These are phyloP conservation scores for Pneumocystis oryctolagi DNA, from an alignment of 1,139 yeast species.

Conservation along the genomic window DNA sequence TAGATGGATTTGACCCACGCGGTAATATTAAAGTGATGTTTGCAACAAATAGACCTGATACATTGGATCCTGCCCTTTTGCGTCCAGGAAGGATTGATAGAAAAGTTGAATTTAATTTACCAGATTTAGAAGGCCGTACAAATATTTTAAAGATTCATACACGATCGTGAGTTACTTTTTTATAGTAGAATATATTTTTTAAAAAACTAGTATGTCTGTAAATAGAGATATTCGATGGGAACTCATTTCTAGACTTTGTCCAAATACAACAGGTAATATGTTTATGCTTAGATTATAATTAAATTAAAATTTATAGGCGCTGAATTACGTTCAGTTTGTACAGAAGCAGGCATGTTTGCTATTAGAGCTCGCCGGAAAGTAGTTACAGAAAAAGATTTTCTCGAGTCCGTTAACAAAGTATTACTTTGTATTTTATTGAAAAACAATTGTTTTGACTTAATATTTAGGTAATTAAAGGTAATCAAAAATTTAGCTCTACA, in stretches of 20 bases:
- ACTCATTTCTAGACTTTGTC: slow-evolving; percentile 87
- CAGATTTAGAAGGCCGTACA: slow-evolving; percentile 95
- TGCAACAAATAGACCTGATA: slow-evolving; percentile 96
- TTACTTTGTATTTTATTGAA: neutral
- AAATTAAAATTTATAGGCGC: slow-evolving; percentile 42
- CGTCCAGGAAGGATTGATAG: slow-evolving; percentile 98
- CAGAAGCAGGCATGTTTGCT: slow-evolving; percentile 99
- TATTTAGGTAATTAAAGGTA: slow-evolving; percentile 54
- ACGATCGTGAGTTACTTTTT: slow-evolving; percentile 27
- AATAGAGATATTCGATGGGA: slow-evolving; percentile 98
- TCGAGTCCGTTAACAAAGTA: slow-evolving; percentile 94
- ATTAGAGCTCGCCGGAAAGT: slow-evolving; percentile 95
- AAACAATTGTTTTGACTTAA: neutral
- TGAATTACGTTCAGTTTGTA: slow-evolving; percentile 87
- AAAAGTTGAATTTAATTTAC: slow-evolving; percentile 89
- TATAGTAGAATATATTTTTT: slow-evolving; percentile 16
- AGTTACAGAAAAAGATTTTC: slow-evolving; percentile 92
- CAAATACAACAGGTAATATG: slow-evolving; percentile 52
- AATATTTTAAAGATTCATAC: slow-evolving; percentile 94
- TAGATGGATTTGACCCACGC: slow-evolving; percentile 96
- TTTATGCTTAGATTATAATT: neutral
- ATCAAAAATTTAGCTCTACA: slow-evolving; percentile 91
- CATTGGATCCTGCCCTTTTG: slow-evolving; percentile 88
- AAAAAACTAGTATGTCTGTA: slow-evolving; percentile 58
- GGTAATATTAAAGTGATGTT: slow-evolving; percentile 98